Evolutionary conservation across 352 stramenopile genomes (phyloP).

Genomic region (Phytophthora cryptogea): DNA sequence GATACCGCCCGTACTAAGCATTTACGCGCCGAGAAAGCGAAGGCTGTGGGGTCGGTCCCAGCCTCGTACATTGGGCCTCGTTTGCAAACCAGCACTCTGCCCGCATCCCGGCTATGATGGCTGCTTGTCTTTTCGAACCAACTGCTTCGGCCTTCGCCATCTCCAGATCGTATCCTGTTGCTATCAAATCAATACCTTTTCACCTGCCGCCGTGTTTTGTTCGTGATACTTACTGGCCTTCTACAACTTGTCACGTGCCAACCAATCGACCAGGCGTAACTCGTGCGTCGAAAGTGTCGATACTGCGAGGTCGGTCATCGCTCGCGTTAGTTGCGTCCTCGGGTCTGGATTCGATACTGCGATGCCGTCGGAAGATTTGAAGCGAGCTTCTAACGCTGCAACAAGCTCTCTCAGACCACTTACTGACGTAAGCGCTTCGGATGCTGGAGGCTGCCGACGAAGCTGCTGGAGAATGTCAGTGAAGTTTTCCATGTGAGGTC

Average conservation of each 20-base stretch:
- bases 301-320: constrained; percentile 37
- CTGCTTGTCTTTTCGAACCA: constrained; percentile 12
- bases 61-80: background rate
- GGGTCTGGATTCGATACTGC: background rate
- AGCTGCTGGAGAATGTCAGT: constrained; percentile 51
- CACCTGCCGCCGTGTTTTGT: constrained; percentile 15
- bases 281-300: constrained; percentile 40
- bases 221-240: constrained; percentile 6
- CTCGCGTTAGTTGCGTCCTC: constrained; percentile 26
- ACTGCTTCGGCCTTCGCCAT: constrained; percentile 12
- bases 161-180: constrained; percentile 27
- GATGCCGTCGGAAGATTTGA: constrained; percentile 7
- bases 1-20: constrained; percentile 85
- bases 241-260: constrained; percentile 22
- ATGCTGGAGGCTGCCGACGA: constrained; percentile 6
- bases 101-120: constrained; percentile 12
- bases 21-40: constrained; percentile 20
- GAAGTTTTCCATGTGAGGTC: constrained; percentile 79
- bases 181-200: constrained; percentile 39
- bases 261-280: constrained; percentile 39
- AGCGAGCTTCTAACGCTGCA: constrained; percentile 21
- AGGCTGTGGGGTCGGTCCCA: constrained; percentile 14
- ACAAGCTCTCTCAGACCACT: constrained; percentile 24
- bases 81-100: constrained; percentile 10
- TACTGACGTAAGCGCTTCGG: constrained; percentile 21